Evolutionary conservation across 371 early-diverging fungal species (phyloP).

Genomic region (Chytridium lagenaria): DNA sequence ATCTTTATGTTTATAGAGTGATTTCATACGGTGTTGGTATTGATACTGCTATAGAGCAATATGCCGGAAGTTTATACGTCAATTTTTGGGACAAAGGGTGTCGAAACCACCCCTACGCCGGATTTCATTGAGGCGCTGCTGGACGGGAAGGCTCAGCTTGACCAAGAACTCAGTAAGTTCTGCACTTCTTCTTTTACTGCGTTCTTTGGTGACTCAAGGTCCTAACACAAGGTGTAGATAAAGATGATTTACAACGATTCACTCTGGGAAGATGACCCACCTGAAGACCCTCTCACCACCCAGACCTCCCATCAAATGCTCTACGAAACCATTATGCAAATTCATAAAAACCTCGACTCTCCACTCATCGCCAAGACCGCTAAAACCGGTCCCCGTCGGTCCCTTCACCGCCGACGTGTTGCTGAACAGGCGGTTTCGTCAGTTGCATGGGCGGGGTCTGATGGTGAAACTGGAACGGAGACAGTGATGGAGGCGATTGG

Average conservation of each 20-base stretch:
- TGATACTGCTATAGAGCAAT: conserved; percentile 31
- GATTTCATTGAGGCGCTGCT: background rate
- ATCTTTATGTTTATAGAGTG: no score
- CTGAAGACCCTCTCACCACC: background rate
- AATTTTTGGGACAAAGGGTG: conserved; percentile 21
- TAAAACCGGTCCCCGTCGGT: no score
- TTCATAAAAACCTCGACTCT: no score
- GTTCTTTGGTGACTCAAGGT: background rate
- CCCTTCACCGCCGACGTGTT: background rate
- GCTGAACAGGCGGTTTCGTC: background rate
- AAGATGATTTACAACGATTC: background rate
- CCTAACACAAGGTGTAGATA: background rate
- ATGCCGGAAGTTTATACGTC: conserved; percentile 42
- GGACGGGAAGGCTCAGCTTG: background rate
- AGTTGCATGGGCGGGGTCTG: background rate
- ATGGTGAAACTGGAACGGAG: background rate
- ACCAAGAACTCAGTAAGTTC: background rate
- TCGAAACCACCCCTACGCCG: background rate
- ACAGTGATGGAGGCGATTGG: conserved; percentile 31
- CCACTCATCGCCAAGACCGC: no score
- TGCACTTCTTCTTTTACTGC: background rate
- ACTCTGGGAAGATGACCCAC: background rate
- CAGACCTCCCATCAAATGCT: background rate
- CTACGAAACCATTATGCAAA: background rate
- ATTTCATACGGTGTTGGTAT: background rate